Base-by-base conservation (phyloP, 2,329 filamentous ascomycete genomes). In the Mariannaea elegans region DNA sequence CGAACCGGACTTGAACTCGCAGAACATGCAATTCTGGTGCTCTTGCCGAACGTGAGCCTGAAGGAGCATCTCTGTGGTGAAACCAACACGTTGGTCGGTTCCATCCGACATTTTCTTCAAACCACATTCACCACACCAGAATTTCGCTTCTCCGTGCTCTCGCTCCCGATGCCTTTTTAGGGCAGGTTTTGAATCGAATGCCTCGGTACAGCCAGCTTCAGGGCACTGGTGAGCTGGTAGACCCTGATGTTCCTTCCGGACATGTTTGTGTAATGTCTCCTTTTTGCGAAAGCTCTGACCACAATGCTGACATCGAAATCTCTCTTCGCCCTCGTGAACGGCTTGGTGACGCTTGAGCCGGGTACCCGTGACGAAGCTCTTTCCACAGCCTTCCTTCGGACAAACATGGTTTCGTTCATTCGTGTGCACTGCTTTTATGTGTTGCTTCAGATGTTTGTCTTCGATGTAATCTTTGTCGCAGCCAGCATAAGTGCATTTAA, bases 401-500 rank as follows among this genome's bases (percentile, higher is more conserved):
- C 94, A 97, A 23, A 84, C 75, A 73, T 93, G 90, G 45, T 87
- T 84, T 59, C 90, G 84, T 65, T 92, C 84, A 54, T 87, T 81
- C 18, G 86, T 90, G 74, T 97, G 94, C 10, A 90, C 89, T 55
- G 90, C 91, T 73, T 94, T 93, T 71, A 96, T 78, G 74, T 98
- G 94, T 65, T 93, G 90, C 60, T 90, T 89, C 16, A 97, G 82
- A 77, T 97, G 93, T 68, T 94, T 94, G 65, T 92, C 87, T 62
- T 95, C 91, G 13, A 93, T 85, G 73, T 97, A 98, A 39, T 89
- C 85, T 79, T 97, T 97, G 69, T 87, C 86, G 72, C 94, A 98
- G 39, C 78, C 88, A 6, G 83, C 78, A 62, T 90, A 84, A 2
- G 82, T 80, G 72, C 94, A 98, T 36, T 83, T 82, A 75, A 91